Evolutionary conservation across 495 filamentous ascomycete species (phyloP), one percentile per base, ranked within the genome.

Genomic region (Penicillium waksmanii): DNA sequence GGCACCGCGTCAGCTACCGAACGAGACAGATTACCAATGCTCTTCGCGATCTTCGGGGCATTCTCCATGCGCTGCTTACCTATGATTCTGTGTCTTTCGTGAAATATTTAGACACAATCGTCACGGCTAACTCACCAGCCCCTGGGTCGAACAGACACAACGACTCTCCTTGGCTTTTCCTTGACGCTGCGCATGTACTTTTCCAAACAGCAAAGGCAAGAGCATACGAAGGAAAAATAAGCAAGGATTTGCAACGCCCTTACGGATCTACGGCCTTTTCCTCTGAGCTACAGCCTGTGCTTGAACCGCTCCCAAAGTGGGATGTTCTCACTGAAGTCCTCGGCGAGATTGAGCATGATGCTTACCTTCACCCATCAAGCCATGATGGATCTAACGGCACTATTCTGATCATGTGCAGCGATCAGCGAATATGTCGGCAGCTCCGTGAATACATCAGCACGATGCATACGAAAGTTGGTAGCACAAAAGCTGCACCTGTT

Each of bases 281-380:
- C 33, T 85, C 91, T 46, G 84, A 87, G 2, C 82, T 98, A n/a
- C 80, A 86, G 11, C 92, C 95, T n/a, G 89, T 95, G 1, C 77
- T 98, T 15, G 95, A 98, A 73, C 93, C 96, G 68, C 88, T 92
- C 56, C 96, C 95, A 8, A 98, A 98, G 68, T 98, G 95, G 95
- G 83, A 84, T 25, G 73, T 94, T 15, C 80, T 98, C 15, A 87
- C 91, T 38, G 92, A 96, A 33, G 85, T 96, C 7, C 77, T 98
- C 3, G 89, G 92, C 49, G 95, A 98, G 73, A 97, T 98, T 64
- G 96, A 98, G 62, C 85, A 88, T 54, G 96, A 97, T 63, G 81
- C 89, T 38, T 96, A 96, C 66, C 86, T 96, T 52, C 92, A 96
- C 60, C 91, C 92, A 12, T 69, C 74, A 3, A 71, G 77, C 15